These are phyloP conservation scores for Penicillium oxalicum DNA, from an alignment of 2,329 filamentous ascomycete genomes.

Conservation along the genomic window DNA sequence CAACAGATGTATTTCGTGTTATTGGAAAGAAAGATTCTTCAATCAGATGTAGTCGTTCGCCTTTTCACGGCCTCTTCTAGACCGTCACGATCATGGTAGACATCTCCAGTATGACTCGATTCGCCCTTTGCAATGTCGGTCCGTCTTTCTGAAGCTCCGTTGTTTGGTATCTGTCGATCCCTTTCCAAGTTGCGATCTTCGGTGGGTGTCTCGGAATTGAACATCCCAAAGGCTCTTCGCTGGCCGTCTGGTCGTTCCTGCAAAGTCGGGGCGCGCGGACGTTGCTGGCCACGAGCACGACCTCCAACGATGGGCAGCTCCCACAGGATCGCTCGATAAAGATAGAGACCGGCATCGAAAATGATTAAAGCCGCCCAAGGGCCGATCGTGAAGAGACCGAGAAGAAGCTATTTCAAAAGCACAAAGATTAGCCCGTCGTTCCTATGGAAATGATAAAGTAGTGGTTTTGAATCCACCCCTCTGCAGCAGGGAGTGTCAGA, in stretches of 20 bases:
- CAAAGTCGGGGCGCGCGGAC: slow-evolving; percentile 58
- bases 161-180: background rate
- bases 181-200: slow-evolving; percentile 8
- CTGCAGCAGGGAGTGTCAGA: too few species aligned
- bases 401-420: slow-evolving; percentile 46
- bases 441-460: too few species aligned
- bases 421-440: slow-evolving; percentile 1
- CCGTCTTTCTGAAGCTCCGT: background rate
- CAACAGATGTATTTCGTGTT: too few species aligned
- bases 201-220: slow-evolving; percentile 15
- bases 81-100: background rate
- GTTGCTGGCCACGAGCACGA: slow-evolving; percentile 42
- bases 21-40: background rate
- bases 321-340: slow-evolving; percentile 53
- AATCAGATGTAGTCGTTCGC: slow-evolving; percentile 8
- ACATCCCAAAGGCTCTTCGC: slow-evolving; percentile 26
- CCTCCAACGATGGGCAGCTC: slow-evolving; percentile 50
- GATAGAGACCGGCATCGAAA: slow-evolving; percentile 59
- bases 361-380: slow-evolving; percentile 58
- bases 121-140: slow-evolving; percentile 8
- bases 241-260: slow-evolving; percentile 51
- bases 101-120: slow-evolving; percentile 2
- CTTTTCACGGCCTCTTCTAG: slow-evolving; percentile 11
- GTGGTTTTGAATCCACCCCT: too few species aligned
- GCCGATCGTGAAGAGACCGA: slow-evolving; percentile 55